Evolutionary conservation across 768 basidiomycete species (phyloP).

Genomic region (Boletus sensibilis): DNA sequence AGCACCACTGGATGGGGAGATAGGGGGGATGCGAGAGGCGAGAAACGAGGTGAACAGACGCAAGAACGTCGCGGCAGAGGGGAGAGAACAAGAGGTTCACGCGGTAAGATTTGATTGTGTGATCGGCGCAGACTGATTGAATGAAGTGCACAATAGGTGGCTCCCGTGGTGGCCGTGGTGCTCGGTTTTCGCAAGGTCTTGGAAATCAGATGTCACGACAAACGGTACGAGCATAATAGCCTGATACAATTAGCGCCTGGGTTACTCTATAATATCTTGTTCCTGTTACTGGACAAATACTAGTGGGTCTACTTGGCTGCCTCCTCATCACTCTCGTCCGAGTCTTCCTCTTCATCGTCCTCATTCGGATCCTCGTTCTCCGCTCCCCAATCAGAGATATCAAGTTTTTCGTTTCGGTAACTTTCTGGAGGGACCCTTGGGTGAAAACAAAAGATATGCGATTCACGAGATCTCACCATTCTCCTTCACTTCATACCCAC

Average conservation of each 20-base stretch:
- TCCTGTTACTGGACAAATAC: neutral
- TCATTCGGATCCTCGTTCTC: slow-evolving; percentile 29
- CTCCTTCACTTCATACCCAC: slow-evolving; percentile 68
- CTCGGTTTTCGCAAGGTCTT: slow-evolving; percentile 80
- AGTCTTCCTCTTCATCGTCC: slow-evolving; percentile 22
- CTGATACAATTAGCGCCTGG: neutral
- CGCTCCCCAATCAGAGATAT: slow-evolving; percentile 54
- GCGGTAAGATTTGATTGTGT: slow-evolving; percentile 43
- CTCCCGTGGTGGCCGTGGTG: slow-evolving; percentile 70
- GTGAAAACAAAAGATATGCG: neutral
- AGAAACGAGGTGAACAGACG: slow-evolving; percentile 77
- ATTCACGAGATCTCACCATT: slow-evolving; percentile 46
- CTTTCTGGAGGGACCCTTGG: slow-evolving; percentile 39
- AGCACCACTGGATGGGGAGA: slow-evolving; percentile 52
- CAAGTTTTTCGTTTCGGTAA: slow-evolving; percentile 55
- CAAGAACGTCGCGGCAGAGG: slow-evolving; percentile 77
- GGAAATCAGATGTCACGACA: slow-evolving; percentile 71
- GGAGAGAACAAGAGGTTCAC: slow-evolving; percentile 53
- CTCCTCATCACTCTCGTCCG: slow-evolving; percentile 14
- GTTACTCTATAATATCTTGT: slow-evolving; percentile 2
- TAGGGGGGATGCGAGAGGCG: slow-evolving; percentile 57
- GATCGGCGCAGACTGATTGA: neutral
- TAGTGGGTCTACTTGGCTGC: slow-evolving; percentile 1
- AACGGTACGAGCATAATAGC: slow-evolving; percentile 20
- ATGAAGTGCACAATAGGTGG: slow-evolving; percentile 43